Conservation (phyloP, 495 filamentous ascomycete genomes). For the Geopyxis carbonaria region DNA sequence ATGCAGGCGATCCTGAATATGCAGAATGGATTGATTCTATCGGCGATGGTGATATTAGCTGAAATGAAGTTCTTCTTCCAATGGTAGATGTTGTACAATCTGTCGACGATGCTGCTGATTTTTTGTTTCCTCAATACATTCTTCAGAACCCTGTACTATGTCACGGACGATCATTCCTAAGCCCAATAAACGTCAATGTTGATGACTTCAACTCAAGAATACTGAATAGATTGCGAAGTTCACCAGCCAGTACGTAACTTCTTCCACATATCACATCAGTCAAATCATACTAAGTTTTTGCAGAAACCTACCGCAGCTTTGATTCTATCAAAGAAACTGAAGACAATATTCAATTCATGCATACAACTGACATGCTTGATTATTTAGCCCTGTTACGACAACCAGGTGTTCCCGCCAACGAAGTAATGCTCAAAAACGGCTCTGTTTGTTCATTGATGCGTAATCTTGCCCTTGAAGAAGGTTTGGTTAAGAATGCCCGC, state of each 20-base stretch:
- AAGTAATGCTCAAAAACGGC: constrained; percentile 1
- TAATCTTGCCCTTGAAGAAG: constrained; percentile 8
- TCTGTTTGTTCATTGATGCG: constrained; percentile 5
- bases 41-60: neutral
- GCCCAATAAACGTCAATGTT: constrained; percentile 5
- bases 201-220: constrained; percentile 7
- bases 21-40: constrained; percentile 4
- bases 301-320: neutral
- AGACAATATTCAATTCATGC: neutral
- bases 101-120: constrained; percentile 1
- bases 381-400: constrained; percentile 1
- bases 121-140: constrained; percentile 5
- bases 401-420: neutral
- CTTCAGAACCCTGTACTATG: neutral
- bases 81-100: neutral
- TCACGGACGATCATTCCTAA: neutral
- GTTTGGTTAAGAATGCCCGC: constrained; percentile 8
- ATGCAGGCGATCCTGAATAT: constrained; percentile 3
- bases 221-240: neutral
- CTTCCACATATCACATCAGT: neutral
- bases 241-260: neutral
- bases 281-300: neutral
- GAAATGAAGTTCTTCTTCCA: neutral
- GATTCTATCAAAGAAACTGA: constrained; percentile 7
- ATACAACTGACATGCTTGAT: neutral